Evolutionary conservation across 2,329 filamentous ascomycete species (phyloP).

Genomic region (Metarhizium guizhouense): DNA sequence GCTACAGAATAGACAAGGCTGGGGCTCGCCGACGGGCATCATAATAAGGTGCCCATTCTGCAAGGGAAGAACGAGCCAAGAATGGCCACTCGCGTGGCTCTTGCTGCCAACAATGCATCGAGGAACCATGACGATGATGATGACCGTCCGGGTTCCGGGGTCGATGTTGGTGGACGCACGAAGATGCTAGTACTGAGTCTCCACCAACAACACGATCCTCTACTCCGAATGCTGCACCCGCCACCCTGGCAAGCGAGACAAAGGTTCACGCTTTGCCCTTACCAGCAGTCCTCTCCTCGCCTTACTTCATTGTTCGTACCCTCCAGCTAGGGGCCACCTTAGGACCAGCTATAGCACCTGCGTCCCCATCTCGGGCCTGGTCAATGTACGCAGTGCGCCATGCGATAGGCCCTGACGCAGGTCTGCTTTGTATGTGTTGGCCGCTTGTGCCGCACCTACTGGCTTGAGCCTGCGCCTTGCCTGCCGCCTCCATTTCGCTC

Average conservation of each 20-base stretch:
- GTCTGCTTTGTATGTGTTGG: conserved; percentile 2
- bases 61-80: conserved; percentile 4
- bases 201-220: neutral
- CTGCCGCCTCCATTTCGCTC: conserved; percentile 3
- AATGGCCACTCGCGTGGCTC: neutral
- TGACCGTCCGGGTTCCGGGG: neutral
- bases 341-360: neutral
- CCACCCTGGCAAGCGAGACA: conserved; percentile 6
- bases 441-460: neutral
- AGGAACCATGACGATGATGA: conserved; percentile 1
- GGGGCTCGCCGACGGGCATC: neutral
- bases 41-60: neutral
- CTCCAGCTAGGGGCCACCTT: neutral
- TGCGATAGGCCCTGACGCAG: conserved; percentile 3
- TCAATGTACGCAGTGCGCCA: neutral
- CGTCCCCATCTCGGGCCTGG: neutral
- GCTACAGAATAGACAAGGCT: neutral
- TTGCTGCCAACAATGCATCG: neutral
- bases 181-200: neutral
- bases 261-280: conserved; percentile 5
- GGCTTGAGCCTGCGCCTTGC: neutral
- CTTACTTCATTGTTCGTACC: conserved; percentile 5
- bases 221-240: conserved; percentile 1
- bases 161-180: neutral
- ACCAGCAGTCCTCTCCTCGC: conserved; percentile 3